phyloP scores from a whole-genome alignment of 2,329 filamentous ascomycete genomes.

The Botrytis galanthina region DNA sequence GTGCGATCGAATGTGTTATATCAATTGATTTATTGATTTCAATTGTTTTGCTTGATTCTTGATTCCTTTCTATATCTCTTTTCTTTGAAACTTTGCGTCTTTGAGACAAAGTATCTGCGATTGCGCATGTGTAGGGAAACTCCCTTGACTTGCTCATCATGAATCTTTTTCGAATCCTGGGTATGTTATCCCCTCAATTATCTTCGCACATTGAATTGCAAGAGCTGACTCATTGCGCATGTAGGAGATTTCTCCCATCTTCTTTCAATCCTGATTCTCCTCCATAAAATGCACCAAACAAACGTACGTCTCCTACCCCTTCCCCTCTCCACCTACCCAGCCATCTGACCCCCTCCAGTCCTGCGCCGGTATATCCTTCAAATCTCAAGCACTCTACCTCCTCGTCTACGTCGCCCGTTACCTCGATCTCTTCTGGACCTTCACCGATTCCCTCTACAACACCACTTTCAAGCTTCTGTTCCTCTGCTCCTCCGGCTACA shows the following conservation, averaged over 20 bases:
- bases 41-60: neutral
- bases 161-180: slow-evolving; percentile 69
- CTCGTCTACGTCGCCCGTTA: slow-evolving; percentile 93
- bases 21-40: neutral
- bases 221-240: slow-evolving; percentile 18
- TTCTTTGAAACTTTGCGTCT: slow-evolving; percentile 3
- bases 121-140: slow-evolving; percentile 13
- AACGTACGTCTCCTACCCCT: slow-evolving; percentile 59
- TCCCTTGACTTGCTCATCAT: slow-evolving; percentile 45
- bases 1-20: neutral
- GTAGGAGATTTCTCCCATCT: slow-evolving; percentile 94
- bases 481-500: slow-evolving; percentile 86
- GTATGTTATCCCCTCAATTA: slow-evolving; percentile 42
- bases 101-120: neutral
- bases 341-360: slow-evolving; percentile 21
- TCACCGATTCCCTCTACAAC: slow-evolving; percentile 75
- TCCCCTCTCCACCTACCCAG: slow-evolving; percentile 16
- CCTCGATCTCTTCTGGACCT: slow-evolving; percentile 84
- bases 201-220: neutral
- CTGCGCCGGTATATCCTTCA: slow-evolving; percentile 96
- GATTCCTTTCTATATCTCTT: neutral
- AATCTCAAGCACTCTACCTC: slow-evolving; percentile 93
- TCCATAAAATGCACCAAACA: slow-evolving; percentile 94
- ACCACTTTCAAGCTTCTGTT: slow-evolving; percentile 95
- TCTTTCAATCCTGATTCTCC: slow-evolving; percentile 85